Conservation (phyloP, 2,329 filamentous ascomycete genomes). For the Cercospora canescens region DNA sequence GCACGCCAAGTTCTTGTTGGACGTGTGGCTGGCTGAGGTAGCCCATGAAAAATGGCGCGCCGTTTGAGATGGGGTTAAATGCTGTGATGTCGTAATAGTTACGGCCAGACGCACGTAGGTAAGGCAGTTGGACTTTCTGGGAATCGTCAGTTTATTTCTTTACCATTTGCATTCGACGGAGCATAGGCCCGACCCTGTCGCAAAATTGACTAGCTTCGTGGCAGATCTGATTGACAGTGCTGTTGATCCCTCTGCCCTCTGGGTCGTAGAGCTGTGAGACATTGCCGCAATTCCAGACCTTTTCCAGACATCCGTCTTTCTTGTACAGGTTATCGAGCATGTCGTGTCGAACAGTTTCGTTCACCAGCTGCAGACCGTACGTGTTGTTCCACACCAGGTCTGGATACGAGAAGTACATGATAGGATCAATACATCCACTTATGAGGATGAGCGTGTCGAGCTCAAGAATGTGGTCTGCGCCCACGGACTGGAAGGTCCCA, state of each 20-base stretch:
- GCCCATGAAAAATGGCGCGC: slow-evolving; percentile 35
- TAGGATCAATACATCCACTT: slow-evolving; percentile 68
- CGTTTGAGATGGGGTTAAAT: slow-evolving; percentile 34
- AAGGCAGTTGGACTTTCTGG: slow-evolving; percentile 19
- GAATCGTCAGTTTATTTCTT: neutral
- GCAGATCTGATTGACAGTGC: slow-evolving; percentile 45
- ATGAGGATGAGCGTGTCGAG: slow-evolving; percentile 65
- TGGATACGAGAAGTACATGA: slow-evolving; percentile 59
- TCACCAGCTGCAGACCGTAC: slow-evolving; percentile 56
- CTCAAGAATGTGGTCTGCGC: slow-evolving; percentile 58
- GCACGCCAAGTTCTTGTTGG: slow-evolving; percentile 56
- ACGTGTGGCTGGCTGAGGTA: slow-evolving; percentile 58
- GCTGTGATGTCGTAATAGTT: slow-evolving; percentile 56
- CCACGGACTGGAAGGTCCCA: slow-evolving; percentile 18
- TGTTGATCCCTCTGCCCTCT: slow-evolving; percentile 43
- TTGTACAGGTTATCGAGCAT: too few relatives aligned
- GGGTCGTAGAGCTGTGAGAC: slow-evolving; percentile 54
- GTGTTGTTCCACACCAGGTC: slow-evolving; percentile 62
- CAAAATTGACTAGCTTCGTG: slow-evolving; percentile 41
- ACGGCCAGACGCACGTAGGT: slow-evolving; percentile 22
- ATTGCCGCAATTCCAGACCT: slow-evolving; percentile 54
- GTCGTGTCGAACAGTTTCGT: too few relatives aligned
- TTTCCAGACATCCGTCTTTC: slow-evolving; percentile 51
- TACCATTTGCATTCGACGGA: neutral
- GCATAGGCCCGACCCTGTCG: slow-evolving; percentile 22